Base-by-base conservation (phyloP, 2,329 filamentous ascomycete species). In the Stagonosporopsis tanaceti region DNA sequence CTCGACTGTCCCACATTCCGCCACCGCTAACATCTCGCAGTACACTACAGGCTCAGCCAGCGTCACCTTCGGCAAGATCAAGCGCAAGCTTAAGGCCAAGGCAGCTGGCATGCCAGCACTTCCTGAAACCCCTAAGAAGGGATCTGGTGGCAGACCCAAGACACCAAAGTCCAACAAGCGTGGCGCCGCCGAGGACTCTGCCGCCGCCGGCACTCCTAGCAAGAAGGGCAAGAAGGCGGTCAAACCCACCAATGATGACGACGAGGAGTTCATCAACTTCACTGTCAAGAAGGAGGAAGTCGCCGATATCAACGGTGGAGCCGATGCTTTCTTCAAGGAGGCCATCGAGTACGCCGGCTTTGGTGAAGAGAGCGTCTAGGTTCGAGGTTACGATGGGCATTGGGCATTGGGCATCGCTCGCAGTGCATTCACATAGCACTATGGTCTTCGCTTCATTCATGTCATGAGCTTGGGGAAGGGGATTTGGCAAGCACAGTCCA, bases 11-110 rank as follows among this genome's bases (percentile, higher is more conserved):
- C 55, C 70, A 28, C 57, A 59, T 7, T 24, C 11, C 4, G n/a
- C 17, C 28, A 15, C 2, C 14, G 2, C 64, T 75, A 0, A 64
- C 66, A 7, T 62, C 62, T 25, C 3, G 2, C 32, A 57, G 54
- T 76, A 76, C 61, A 73, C 72, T 2, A 22, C 50, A 1, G 62
- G 53, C 28, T 65, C 60, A 53, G 72, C 73, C 7, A 30, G 45
- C 46, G 65, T 72, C 27, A 76, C 66, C 24, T 47, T 76, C 2
- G 66, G 69, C 50, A 73, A 69, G 4, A 67, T 76, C 54, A 74
- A 71, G 53, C 61, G 62, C 25, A 75, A 76, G 53, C 56, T 76
- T 44, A 71, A 64, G 25, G 9, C 24, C 3, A 60, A 60, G 25
- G 67, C 62, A n/a, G 55, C 58, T 14, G 42, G 40, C 1, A 14